Percentiles rank a stretch among this genome's conserved stretches.
phyloP scores from a whole-genome alignment of 2,329 filamentous ascomycete genomes.

The Fusarium concolor region DNA sequence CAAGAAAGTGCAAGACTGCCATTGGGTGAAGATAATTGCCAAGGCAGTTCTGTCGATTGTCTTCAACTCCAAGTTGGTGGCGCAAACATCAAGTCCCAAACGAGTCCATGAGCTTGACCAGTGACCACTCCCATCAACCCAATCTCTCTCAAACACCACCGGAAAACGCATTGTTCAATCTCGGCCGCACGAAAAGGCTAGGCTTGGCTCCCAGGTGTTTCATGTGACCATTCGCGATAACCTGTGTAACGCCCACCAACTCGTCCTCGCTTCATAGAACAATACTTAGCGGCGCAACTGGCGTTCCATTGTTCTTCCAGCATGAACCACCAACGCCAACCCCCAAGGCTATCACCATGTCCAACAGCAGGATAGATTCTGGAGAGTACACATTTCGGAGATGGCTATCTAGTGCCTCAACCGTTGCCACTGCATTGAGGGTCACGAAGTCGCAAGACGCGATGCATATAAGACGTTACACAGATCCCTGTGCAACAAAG shows the following conservation, averaged over 20 bases:
- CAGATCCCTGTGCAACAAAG: background rate
- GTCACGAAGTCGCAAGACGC: background rate
- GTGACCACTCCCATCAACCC: background rate
- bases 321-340: background rate
- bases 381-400: too few relatives aligned
- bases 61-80: background rate
- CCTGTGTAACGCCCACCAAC: background rate
- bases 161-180: background rate
- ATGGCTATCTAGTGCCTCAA: background rate
- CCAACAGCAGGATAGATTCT: background rate
- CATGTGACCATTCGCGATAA: background rate
- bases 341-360: background rate
- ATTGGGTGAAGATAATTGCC: background rate
- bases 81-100: background rate
- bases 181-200: background rate
- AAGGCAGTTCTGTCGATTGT: background rate
- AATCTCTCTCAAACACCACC: background rate
- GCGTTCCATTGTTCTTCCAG: conserved; percentile 19
- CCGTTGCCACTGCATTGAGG: background rate
- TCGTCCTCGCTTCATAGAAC: conserved; percentile 3
- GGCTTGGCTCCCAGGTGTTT: background rate
- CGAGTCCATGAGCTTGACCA: background rate
- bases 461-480: conserved; percentile 14
- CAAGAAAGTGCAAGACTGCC: background rate
- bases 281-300: conserved; percentile 12